A percentile compares a stretch with the other conserved stretches of the same genome.
These are phyloP conservation scores for Colletotrichum limetticola DNA, from an alignment of 2,329 filamentous ascomycete species.

Conservation along the genomic window DNA sequence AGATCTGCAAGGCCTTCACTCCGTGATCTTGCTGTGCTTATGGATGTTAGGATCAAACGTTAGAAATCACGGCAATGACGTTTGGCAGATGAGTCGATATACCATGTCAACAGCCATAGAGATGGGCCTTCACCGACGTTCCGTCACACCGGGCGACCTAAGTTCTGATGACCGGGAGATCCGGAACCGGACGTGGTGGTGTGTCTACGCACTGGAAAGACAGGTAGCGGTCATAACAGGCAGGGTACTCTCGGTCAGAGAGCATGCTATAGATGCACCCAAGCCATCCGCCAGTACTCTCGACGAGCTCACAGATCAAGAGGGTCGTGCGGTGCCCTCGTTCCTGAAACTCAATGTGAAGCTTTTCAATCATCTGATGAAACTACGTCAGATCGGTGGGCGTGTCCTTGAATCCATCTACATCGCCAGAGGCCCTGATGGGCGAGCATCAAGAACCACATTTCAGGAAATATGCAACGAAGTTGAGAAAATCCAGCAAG, in stretches of 20 bases:
- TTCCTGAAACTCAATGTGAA: slow-evolving; percentile 32
- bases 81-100: slow-evolving; percentile 42
- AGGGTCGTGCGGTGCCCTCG: slow-evolving; percentile 27
- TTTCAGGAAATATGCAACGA: slow-evolving; percentile 39
- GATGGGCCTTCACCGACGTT: slow-evolving; percentile 39
- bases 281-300: slow-evolving; percentile 24
- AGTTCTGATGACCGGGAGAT: slow-evolving; percentile 37
- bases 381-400: slow-evolving; percentile 36
- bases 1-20: slow-evolving; percentile 37
- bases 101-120: slow-evolving; percentile 42
- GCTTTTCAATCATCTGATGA: slow-evolving; percentile 33
- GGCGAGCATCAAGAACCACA: slow-evolving; percentile 34
- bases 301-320: slow-evolving; percentile 31
- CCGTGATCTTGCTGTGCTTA: slow-evolving; percentile 37
- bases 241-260: slow-evolving; percentile 38
- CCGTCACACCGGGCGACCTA: slow-evolving; percentile 35
- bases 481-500: slow-evolving; percentile 34
- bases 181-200: slow-evolving; percentile 40
- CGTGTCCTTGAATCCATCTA: slow-evolving; percentile 41
- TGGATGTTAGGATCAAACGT: slow-evolving; percentile 40
- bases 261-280: slow-evolving; percentile 39
- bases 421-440: slow-evolving; percentile 38
- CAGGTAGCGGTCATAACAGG: slow-evolving; percentile 40
- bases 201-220: slow-evolving; percentile 38
- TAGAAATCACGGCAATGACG: slow-evolving; percentile 36